Base-by-base conservation (phyloP, 495 filamentous ascomycete species). In the Bryoglossum gracile region DNA sequence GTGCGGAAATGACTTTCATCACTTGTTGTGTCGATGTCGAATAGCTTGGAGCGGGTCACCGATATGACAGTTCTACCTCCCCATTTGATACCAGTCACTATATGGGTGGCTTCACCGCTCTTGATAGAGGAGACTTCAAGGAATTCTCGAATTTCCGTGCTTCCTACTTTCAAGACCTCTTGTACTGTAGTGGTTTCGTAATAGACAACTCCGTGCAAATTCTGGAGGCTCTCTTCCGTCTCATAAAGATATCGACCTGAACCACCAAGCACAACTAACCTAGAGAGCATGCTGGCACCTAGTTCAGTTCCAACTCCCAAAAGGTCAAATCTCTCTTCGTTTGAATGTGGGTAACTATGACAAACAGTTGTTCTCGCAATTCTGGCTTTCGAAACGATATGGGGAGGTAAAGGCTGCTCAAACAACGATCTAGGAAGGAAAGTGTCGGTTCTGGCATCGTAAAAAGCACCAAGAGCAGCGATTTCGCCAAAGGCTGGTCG, bases 51-150 rank as follows among this genome's bases (percentile, higher is more conserved):
- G 19, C 18, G 33, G 18, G 24, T 41, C 3, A 37, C 56, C 8
- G 26, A 50, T 1, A 62, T 26, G 17, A 60, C 21, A 9, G 36
- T 60, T 26, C 56, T 36, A 11, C 45, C 48, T 10, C 62, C 62
- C 57, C 60, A 64, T 21, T 50, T 36, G 22, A 65, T 56, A 21
- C 34, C 49, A 11, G 23, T 55, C 18, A 62, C 53, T 9, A 62
- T 41, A 46, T 63, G 61, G 17, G 59, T 64, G 32, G 46, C 56
- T 13, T 55, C 33, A 18, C 41, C n/a, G 13, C 11, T 28, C 14
- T 43, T 14, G 6, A 57, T 10, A 10, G 18, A 28, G 8, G 35
- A 19, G 30, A 14, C 37, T 5, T 1, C 39, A 13, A 54, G 42
- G 35, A 13, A 53, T 3, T 44, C 30, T 14, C 21, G 28, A 13